Evolutionary conservation across 768 basidiomycete genomes (phyloP), one percentile per base, ranked within the genome.

Genomic region (Stropharia rugosoannulata): DNA sequence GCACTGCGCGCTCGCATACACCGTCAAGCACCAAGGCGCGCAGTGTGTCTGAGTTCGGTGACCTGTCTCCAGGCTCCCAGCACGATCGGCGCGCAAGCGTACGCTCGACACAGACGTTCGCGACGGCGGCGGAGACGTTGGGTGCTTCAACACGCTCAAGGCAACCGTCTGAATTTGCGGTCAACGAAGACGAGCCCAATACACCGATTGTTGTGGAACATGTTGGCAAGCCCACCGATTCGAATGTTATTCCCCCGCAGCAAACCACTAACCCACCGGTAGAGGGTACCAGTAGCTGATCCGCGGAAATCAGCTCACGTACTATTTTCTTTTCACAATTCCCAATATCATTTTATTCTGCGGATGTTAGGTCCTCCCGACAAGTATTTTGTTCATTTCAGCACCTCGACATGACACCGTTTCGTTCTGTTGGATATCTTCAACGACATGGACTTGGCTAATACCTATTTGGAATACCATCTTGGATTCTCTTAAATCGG

Each of bases 71-170:
- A 3, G 58, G 64, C 12, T 56, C 65, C 18, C 61, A 56, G 56
- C 54, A 60, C n/a, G 53, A 62, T 32, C 40, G 45, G 11, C 54
- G 58, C 59, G 70, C 59, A 11, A 70, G 67, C 42, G 60, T 65
- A 7, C 67, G 66, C 50, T 70, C 72, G 11, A 52, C 64, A 27
- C 62, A 63, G 25, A 68, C 70, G 2, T 75, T 66, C 56, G 71
- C 70, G 2, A 75, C 73, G 8, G 73, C 73, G 1, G 54, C 53
- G 1, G 72, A 73, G 45, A 66, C 70, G 4, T 54, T 75, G 51
- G 38, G 57, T 15, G 22, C 59, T 22, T 58, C 62, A 2, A 53
- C 54, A 0, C 55, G 41, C 16, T 46, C 59, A 29, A 32, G 13
- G 37, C 44, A 42, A 7, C 18, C 37, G 22, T 25, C 52, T 16